phyloP scores from a whole-genome alignment of 140 eudicot species.

The Ambrosia hybrid region DNA sequence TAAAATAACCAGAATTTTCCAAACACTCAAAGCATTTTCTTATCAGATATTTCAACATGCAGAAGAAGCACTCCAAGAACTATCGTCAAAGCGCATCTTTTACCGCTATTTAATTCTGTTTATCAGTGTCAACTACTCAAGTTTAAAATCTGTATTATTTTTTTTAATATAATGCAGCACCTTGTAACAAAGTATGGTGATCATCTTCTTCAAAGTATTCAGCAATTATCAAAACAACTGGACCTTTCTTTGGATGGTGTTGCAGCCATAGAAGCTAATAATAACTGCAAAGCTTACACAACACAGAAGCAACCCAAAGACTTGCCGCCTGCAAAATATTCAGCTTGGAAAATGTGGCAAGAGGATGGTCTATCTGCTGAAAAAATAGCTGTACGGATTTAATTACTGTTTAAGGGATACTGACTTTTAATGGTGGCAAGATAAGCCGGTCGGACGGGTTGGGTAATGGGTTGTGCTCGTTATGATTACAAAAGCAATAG shows the following conservation, averaged over 20 bases:
- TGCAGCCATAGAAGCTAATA: constrained; percentile 37
- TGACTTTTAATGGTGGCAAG: constrained; percentile 15
- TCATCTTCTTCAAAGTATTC: constrained; percentile 55
- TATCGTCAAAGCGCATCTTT: neutral
- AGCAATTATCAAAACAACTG: constrained; percentile 52
- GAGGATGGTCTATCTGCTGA: constrained; percentile 67
- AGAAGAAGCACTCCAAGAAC: neutral
- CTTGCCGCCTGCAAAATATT: constrained; percentile 67
- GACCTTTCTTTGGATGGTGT: constrained; percentile 66
- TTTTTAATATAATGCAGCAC: constrained; percentile 44
- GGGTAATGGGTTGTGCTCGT: neutral
- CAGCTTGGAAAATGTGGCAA: constrained; percentile 94
- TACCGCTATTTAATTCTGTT: neutral
- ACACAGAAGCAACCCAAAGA: constrained; percentile 40
- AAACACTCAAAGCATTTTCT: neutral
- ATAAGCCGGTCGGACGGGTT: neutral
- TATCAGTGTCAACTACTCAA: neutral
- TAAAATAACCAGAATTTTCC: neutral
- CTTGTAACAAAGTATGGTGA: constrained; percentile 68
- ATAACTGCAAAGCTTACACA: constrained; percentile 36
- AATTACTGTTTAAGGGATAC: neutral
- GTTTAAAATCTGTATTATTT: neutral
- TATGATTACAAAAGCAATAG: neutral
- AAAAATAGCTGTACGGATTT: constrained; percentile 63
- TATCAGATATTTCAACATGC: neutral